phyloP scores from a whole-genome alignment of 2,329 filamentous ascomycete genomes.

The Xylariaceae sp. region DNA sequence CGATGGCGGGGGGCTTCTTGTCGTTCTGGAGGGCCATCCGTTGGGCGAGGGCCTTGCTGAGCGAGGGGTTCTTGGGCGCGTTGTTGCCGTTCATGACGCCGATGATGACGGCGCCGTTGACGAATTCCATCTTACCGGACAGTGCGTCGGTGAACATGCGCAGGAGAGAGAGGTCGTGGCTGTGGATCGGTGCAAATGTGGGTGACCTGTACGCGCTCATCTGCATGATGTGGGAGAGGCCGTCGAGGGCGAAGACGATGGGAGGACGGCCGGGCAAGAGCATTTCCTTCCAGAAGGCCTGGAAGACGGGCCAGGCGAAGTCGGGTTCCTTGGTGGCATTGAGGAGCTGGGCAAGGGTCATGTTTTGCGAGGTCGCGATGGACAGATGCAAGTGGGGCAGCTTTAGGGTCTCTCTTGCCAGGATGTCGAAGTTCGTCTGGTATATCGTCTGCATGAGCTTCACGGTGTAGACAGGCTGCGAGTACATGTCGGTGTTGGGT shows the following conservation, averaged over 20 bases:
- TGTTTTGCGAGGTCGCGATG: constrained; percentile 51
- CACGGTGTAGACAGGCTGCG: constrained; percentile 72
- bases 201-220: constrained; percentile 68
- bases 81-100: constrained; percentile 72
- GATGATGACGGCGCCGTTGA: constrained; percentile 74
- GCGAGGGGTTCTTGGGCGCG: constrained; percentile 54
- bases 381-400: constrained; percentile 54
- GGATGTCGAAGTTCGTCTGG: constrained; percentile 63
- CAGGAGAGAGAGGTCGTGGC: constrained; percentile 75
- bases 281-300: constrained; percentile 77
- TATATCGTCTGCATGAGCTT: constrained; percentile 67
- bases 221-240: constrained; percentile 75
- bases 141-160: constrained; percentile 70
- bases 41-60: constrained; percentile 63
- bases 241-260: constrained; percentile 73
- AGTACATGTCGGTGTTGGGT: constrained; percentile 59
- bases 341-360: constrained; percentile 62
- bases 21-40: constrained; percentile 41
- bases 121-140: constrained; percentile 49
- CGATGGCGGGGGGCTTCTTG: constrained; percentile 35
- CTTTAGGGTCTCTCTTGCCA: constrained; percentile 48
- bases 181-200: constrained; percentile 69
- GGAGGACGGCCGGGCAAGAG: constrained; percentile 42
- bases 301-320: constrained; percentile 72
- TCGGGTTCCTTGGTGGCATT: constrained; percentile 70